Conservation (phyloP, 768 basidiomycete genomes). For the Termitomyces sp. region DNA sequence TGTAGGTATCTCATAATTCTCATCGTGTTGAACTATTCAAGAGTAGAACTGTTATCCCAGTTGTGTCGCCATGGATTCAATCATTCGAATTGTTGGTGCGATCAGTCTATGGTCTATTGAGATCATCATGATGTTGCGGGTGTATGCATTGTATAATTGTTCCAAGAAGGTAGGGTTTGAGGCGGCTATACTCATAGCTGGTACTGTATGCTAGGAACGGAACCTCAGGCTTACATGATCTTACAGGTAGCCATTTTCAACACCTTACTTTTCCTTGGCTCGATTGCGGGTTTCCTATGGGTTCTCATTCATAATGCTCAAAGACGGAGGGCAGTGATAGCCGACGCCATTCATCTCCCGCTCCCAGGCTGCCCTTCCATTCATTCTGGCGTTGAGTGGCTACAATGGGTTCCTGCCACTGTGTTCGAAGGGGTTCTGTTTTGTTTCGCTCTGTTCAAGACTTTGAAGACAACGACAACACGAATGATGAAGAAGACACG, state of each 20-base stretch:
- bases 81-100: conserved; percentile 36
- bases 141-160: conserved; percentile 37
- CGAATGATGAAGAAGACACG: conserved; percentile 19
- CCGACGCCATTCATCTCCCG: conserved; percentile 28
- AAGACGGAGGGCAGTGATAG: conserved; percentile 29
- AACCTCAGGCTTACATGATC: background rate
- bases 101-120: conserved; percentile 44
- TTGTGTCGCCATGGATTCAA: conserved; percentile 38
- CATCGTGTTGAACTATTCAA: background rate
- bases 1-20: conserved; percentile 22
- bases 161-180: conserved; percentile 29
- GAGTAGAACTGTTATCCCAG: conserved; percentile 16
- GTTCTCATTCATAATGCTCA: conserved; percentile 34
- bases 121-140: conserved; percentile 41
- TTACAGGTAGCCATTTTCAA: conserved; percentile 34
- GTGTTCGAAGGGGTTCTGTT: conserved; percentile 38
- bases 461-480: conserved; percentile 18
- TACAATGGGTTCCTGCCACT: conserved; percentile 13
- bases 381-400: conserved; percentile 11
- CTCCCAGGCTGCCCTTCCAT: conserved; percentile 21
- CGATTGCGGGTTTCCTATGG: conserved; percentile 36
- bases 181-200: background rate
- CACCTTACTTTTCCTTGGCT: conserved; percentile 30
- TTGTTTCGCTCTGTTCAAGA: conserved; percentile 32
- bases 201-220: background rate